These are phyloP conservation scores for Diospyros lotus DNA, from an alignment of 148 eudicot species.

Conservation along the genomic window DNA sequence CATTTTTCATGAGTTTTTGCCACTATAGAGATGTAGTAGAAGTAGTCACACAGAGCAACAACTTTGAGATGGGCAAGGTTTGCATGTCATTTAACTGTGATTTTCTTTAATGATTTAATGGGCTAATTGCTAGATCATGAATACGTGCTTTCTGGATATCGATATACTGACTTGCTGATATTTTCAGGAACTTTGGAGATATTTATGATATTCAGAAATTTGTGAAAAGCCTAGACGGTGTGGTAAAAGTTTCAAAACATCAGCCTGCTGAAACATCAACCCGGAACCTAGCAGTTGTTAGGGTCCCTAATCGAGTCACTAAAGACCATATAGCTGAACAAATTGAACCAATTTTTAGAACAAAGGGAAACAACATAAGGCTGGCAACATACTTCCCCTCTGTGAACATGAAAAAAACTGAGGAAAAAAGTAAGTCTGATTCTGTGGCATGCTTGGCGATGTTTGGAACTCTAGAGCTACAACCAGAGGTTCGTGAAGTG, in stretches of 20 bases:
- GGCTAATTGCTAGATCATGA: not conserved
- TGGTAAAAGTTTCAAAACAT: slow-evolving; percentile 70
- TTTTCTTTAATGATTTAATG: not conserved
- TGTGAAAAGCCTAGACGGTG: slow-evolving; percentile 66
- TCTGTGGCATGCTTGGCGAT: slow-evolving; percentile 77
- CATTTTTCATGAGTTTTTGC: not conserved
- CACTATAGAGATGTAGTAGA: not conserved
- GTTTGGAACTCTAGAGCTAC: slow-evolving; percentile 78
- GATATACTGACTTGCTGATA: not conserved
- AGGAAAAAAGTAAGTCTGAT: slow-evolving; percentile 32
- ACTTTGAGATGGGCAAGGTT: too few relatives aligned
- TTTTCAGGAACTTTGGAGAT: slow-evolving; percentile 74
- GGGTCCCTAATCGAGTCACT: slow-evolving; percentile 77
- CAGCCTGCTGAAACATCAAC: slow-evolving; percentile 53
- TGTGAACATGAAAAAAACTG: slow-evolving; percentile 61
- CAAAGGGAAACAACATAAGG: slow-evolving; percentile 78
- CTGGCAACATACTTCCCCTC: slow-evolving; percentile 87
- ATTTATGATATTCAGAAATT: slow-evolving; percentile 78
- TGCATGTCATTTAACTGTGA: not conserved
- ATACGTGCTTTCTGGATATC: not conserved
- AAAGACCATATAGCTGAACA: slow-evolving; percentile 58
- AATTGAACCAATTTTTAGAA: slow-evolving; percentile 54
- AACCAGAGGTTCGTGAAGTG: slow-evolving; percentile 69
- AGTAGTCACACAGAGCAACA: not conserved
- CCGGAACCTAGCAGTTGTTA: slow-evolving; percentile 69